Base-by-base conservation (phyloP, 1,284 basidiomycete species). In the Irpex lacteus region DNA sequence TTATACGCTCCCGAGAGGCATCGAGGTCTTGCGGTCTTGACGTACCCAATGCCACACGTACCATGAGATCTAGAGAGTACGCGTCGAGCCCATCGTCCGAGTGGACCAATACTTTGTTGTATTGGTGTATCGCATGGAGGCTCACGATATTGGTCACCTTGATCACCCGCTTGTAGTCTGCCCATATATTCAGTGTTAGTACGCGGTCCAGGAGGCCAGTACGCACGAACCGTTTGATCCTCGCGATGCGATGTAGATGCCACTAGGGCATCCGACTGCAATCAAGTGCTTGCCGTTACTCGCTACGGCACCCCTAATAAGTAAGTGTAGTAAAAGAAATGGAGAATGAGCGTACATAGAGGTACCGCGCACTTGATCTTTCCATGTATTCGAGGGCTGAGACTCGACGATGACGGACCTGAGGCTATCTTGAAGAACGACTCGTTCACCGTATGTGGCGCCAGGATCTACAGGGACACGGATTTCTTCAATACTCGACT, bases 11-110 rank as follows among this genome's bases (percentile, higher is more conserved):
- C 68, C 80, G 74, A 2, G 86, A 84, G 0, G 82, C 81, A 4
- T 83, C 81, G 36, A 92, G 72, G 6, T 77, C 78, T 62, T 80
- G 76, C 5, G 75, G 69, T 36, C 83, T 76, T 0, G 80, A 74
- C 61, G 83, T 76, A 1, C 82, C 84, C 26, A 81, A 76, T 11
- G 81, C 81, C 5, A 88, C 81, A 26, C 85, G 84, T 1, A 82
- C 85, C 56, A 93, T 75, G 19, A 86, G 73, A 65, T 91, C 88
- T n/a, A 92, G 79, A 0, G 90, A 86, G 71, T 90, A 92, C 1
- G 88, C 82, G 38, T 84, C 69, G 3, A 93, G 74, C 1, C 80
- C 79, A n/a, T 74, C 76, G 55, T 90, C 86, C 19, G 81, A 78
- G 37, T 87, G 85, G 1, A 94, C 78, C 36, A 93, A 72, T 61